Evolutionary conservation across 169 alveolate genomes (phyloP), one percentile per base, ranked within the genome.

Genomic region (Eimeria necatrix): DNA sequence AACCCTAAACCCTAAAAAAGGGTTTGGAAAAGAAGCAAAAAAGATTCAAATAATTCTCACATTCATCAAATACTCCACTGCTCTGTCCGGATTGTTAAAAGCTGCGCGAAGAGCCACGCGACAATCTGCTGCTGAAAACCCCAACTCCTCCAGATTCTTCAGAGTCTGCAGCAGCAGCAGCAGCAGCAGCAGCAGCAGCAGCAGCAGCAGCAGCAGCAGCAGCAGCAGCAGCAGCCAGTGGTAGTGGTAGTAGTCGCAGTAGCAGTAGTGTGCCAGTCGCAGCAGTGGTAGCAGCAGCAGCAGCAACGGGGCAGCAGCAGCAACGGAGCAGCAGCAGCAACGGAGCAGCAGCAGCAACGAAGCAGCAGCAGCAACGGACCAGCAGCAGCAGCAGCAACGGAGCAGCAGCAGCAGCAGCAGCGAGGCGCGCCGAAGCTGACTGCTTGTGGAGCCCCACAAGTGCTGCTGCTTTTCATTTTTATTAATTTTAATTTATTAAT

Each of bases 21-120:
- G n/a, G n/a, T n/a, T n/a, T n/a, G n/a, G n/a, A n/a, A n/a, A n/a
- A n/a, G n/a, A n/a, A 12, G 70, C 70, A 59, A 16, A 16, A 59
- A 16, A 16, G 70, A 9, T 16, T n/a, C n/a, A n/a, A n/a, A n/a
- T n/a, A n/a, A n/a, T 14, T 9, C 84, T 9, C 10, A 98, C 99
- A 70, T 97, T 98, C 64, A 99, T 94, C 71, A 99, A 96, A 94
- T 98, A 98, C 70, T 99, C 99, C 53, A 98, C 98, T 18, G 99
- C 99, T 70, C 99, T 97, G 74, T 99, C 99, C 16, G 99, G 99
- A 71, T 99, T 98, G 97, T 98, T 98, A 91, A 96, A 98, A 9
- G 99, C 99, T 20, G 99, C 99, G 59, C 98, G 96, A 98, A 99
- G 96, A 18, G 99, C 99, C 88, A 93, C 95, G 71, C 96, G 96